These are phyloP conservation scores for Aspergillus puulaauensis DNA, from an alignment of 2,329 filamentous ascomycete species.

Conservation along the genomic window DNA sequence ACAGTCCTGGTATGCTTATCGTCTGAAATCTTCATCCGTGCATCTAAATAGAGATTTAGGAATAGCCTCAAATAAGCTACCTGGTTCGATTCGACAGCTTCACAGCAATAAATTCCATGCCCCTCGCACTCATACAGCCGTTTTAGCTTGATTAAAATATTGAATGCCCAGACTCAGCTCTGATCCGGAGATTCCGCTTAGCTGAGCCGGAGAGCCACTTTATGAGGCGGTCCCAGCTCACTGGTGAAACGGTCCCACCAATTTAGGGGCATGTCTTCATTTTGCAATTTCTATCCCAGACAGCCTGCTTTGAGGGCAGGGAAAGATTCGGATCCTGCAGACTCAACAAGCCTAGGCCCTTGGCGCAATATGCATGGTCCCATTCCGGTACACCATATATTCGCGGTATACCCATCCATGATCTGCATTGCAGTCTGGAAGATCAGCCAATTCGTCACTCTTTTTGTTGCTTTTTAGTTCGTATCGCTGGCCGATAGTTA, in stretches of 20 bases:
- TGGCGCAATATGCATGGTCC: not conserved
- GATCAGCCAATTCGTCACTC: not conserved
- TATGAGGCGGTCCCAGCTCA: not conserved
- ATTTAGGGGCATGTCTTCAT: not conserved
- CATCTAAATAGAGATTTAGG: not conserved
- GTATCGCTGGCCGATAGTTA: conserved; percentile 3
- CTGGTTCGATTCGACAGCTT: not conserved
- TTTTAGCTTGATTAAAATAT: not conserved
- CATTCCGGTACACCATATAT: not conserved
- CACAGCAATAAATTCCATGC: not conserved
- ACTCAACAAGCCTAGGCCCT: not conserved
- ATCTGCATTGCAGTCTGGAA: not conserved
- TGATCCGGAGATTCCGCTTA: not conserved
- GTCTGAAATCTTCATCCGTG: not conserved
- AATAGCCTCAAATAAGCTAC: not conserved
- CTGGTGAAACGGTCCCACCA: conserved; percentile 7
- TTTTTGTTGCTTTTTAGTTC: not conserved
- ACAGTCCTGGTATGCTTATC: not conserved
- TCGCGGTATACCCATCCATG: not conserved
- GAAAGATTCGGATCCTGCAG: not conserved
- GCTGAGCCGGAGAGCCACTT: not conserved
- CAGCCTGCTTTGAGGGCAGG: not conserved
- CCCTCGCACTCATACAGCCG: not conserved
- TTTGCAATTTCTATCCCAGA: conserved; percentile 2
- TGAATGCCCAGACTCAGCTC: not conserved